A percentile compares a stretch with the other conserved stretches of the same genome.
These are phyloP conservation scores for Suillus placidus DNA, from an alignment of 768 basidiomycete species.

Conservation along the genomic window DNA sequence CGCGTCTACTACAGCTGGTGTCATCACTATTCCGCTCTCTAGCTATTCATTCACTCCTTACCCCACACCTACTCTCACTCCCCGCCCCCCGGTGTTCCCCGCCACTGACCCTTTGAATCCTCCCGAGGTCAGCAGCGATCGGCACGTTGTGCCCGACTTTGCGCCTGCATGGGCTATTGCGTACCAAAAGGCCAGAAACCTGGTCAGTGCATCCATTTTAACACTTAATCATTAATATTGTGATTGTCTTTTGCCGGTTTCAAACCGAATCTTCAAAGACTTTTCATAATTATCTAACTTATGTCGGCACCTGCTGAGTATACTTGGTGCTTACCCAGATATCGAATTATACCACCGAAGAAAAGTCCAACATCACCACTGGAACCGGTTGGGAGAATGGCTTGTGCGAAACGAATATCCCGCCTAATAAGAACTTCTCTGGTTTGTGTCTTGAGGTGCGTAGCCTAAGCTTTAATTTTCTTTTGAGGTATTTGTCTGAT, in stretches of 20 bases:
- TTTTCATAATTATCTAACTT: background rate
- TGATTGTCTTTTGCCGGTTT: background rate
- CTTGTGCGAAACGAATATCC: constrained; percentile 65
- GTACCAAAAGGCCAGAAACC: constrained; percentile 42
- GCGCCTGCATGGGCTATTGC: constrained; percentile 3
- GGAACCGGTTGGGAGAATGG: constrained; percentile 38
- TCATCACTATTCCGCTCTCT: constrained; percentile 37
- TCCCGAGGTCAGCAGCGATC: constrained; percentile 46
- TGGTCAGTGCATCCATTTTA: constrained; percentile 38
- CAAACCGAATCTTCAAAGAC: background rate
- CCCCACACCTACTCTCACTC: constrained; percentile 54
- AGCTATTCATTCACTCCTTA: constrained; percentile 52
- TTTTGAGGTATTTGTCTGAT: background rate
- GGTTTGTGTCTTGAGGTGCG: constrained; percentile 65
- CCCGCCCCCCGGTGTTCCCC: constrained; percentile 52
- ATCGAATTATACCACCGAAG: constrained; percentile 34
- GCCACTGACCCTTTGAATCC: constrained; percentile 53
- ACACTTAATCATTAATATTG: background rate
- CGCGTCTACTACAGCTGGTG: constrained; percentile 20
- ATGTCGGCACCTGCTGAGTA: constrained; percentile 4
- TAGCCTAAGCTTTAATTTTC: background rate
- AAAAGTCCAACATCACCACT: constrained; percentile 29
- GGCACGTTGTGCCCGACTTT: constrained; percentile 42
- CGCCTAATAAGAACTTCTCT: constrained; percentile 46
- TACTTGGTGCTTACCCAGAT: constrained; percentile 31